A percentile compares a stretch with the other conserved stretches of the same genome.
Evolutionary conservation across 1,284 basidiomycete genomes (phyloP).

Genomic region (Cryptococcus sp.): DNA sequence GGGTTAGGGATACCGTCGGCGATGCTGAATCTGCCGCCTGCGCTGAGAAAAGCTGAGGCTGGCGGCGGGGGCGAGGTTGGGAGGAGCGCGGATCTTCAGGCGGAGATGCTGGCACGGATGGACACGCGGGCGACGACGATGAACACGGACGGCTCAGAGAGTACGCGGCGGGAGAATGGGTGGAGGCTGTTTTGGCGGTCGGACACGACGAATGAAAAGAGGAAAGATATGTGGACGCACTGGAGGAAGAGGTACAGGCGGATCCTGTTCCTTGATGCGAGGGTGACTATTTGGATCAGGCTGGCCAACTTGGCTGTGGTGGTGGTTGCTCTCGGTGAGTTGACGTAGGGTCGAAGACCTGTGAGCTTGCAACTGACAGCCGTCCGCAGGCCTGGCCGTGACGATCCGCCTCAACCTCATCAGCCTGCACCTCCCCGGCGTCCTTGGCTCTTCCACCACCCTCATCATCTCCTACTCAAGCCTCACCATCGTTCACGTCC

Average conservation of each 20-base stretch:
- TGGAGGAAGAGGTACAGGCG: constrained; percentile 41
- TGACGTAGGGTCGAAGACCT: too few relatives aligned
- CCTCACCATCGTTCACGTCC: constrained; percentile 53
- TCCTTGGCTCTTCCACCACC: constrained; percentile 55
- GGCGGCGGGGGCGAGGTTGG: not conserved
- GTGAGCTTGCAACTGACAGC: not conserved
- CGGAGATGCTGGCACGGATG: constrained; percentile 2
- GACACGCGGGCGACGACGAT: constrained; percentile 7
- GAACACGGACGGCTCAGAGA: not conserved
- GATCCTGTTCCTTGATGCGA: constrained; percentile 51
- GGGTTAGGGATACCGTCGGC: not conserved
- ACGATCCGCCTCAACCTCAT: constrained; percentile 48
- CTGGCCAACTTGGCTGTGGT: constrained; percentile 53
- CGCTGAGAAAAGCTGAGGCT: too few relatives aligned
- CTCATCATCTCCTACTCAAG: constrained; percentile 54
- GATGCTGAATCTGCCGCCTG: not conserved
- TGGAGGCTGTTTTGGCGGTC: constrained; percentile 5
- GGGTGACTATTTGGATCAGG: constrained; percentile 55
- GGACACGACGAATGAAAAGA: constrained; percentile 10
- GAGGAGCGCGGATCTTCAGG: not conserved
- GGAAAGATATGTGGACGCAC: constrained; percentile 18
- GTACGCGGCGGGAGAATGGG: not conserved
- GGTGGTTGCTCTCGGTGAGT: constrained; percentile 48
- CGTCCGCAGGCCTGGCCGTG: constrained; percentile 44
- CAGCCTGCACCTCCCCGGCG: constrained; percentile 40